These are phyloP conservation scores for Penicillium herquei DNA, from an alignment of 495 filamentous ascomycete species.

Conservation along the genomic window DNA sequence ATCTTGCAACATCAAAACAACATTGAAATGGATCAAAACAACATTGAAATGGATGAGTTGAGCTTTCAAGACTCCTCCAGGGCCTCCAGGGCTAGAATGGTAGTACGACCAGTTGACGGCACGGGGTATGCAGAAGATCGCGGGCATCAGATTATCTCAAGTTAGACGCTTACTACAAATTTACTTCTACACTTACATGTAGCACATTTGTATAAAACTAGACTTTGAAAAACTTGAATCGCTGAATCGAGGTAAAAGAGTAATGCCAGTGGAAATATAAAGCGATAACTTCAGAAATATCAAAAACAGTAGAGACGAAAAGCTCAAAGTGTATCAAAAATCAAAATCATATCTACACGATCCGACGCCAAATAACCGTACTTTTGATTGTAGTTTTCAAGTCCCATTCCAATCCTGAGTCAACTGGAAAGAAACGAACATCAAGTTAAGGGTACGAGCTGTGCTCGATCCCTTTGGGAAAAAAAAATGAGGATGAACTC, in stretches of 20 bases:
- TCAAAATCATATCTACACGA: slow-evolving; percentile 32
- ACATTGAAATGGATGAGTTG: no score
- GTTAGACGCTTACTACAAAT: no score
- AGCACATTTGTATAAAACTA: no score
- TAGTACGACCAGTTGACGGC: no score
- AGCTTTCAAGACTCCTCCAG: no score
- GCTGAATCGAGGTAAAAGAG: no score
- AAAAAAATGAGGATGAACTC: neutral
- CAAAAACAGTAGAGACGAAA: slow-evolving; percentile 13
- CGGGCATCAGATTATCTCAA: no score
- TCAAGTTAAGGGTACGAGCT: neutral
- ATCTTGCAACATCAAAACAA: no score
- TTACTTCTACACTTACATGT: neutral
- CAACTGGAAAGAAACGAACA: slow-evolving; percentile 14
- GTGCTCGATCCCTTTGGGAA: neutral
- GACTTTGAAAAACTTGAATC: no score
- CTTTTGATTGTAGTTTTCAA: slow-evolving; percentile 23
- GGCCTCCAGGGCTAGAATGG: no score
- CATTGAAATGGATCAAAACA: no score
- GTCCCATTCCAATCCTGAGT: slow-evolving; percentile 20
- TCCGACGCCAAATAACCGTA: slow-evolving; percentile 31
- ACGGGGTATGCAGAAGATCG: no score
- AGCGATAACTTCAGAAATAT: slow-evolving; percentile 7
- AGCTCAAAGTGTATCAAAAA: slow-evolving; percentile 29
- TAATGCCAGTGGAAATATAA: slow-evolving; percentile 5